phyloP scores from a whole-genome alignment of 164 flowering plant genomes.

The Buxus sempervirens region DNA sequence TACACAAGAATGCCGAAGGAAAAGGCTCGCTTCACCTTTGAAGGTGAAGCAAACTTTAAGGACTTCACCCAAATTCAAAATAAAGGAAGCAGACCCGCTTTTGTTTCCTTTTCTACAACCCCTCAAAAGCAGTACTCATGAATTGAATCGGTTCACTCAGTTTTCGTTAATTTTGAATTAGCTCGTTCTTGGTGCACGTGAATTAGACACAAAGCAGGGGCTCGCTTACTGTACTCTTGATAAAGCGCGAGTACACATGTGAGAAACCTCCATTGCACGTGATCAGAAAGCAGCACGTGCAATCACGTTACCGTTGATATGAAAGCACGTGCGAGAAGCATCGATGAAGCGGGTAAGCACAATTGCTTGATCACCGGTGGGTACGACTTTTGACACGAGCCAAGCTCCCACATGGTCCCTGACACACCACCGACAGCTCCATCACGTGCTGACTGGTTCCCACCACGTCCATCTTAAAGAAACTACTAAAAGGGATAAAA shows the following conservation, averaged over 20 bases:
- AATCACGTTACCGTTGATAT: conserved; percentile 27
- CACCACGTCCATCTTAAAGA: conserved; percentile 7
- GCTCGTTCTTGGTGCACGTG: too few relatives aligned
- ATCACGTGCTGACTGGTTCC: conserved; percentile 54
- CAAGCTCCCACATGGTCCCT: conserved; percentile 56
- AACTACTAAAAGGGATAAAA: conserved; percentile 5
- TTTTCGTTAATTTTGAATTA: too few relatives aligned
- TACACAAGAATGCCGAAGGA: too few relatives aligned
- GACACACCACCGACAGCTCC: conserved; percentile 48
- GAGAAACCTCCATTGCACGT: conserved; percentile 22
- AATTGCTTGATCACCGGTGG: conserved; percentile 51
- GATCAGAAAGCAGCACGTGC: conserved; percentile 29
- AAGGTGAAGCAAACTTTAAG: too few relatives aligned
- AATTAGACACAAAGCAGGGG: too few relatives aligned
- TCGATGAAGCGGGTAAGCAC: conserved; percentile 22
- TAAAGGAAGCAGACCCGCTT: too few relatives aligned
- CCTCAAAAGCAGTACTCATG: too few relatives aligned
- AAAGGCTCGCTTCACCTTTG: too few relatives aligned
- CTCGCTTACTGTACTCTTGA: too few relatives aligned
- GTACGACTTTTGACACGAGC: conserved; percentile 59
- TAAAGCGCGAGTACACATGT: too few relatives aligned
- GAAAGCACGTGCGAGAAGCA: conserved; percentile 24
- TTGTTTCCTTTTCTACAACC: too few relatives aligned
- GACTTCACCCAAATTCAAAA: too few relatives aligned
- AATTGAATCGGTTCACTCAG: not conserved